phyloP scores from a whole-genome alignment of 768 basidiomycete species.

The Fomitopsis pulvina region DNA sequence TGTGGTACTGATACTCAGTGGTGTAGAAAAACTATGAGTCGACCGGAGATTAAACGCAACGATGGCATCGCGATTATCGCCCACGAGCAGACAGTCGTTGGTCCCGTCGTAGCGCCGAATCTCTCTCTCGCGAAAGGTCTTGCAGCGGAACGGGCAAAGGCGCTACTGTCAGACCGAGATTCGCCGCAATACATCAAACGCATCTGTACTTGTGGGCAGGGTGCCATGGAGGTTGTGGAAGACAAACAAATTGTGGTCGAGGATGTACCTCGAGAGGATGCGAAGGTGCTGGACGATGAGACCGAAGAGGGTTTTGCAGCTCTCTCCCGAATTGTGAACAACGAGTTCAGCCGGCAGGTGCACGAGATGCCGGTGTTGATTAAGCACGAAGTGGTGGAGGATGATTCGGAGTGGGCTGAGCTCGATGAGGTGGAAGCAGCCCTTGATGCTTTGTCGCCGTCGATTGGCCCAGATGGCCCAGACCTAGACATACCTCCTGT shows the following conservation, averaged over 20 bases:
- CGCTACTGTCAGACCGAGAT: slow-evolving; percentile 40
- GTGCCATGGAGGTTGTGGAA: slow-evolving; percentile 1
- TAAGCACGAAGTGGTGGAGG: background rate
- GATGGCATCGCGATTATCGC: slow-evolving; percentile 52
- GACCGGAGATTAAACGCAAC: slow-evolving; percentile 35
- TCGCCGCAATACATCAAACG: slow-evolving; percentile 38
- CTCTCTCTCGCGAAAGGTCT: slow-evolving; percentile 58
- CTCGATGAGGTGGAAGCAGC: background rate
- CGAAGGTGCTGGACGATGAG: slow-evolving; percentile 32
- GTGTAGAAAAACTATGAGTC: slow-evolving; percentile 37
- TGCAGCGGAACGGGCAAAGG: slow-evolving; percentile 55
- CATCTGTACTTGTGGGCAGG: slow-evolving; percentile 34
- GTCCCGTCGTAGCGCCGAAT: slow-evolving; percentile 55
- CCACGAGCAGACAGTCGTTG: slow-evolving; percentile 49
- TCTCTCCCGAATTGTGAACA: slow-evolving; percentile 23
- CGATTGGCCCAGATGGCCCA: background rate
- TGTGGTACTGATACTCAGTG: slow-evolving; percentile 13
- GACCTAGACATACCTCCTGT: background rate
- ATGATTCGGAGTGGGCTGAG: background rate
- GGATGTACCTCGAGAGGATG: slow-evolving; percentile 9
- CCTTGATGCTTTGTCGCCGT: background rate
- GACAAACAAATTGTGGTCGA: slow-evolving; percentile 2
- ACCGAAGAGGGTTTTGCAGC: slow-evolving; percentile 46
- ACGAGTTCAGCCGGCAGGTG: background rate
- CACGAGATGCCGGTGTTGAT: background rate